Evolutionary conservation across 441 rosid genomes (phyloP), one percentile per base, ranked within the genome.

Genomic region (Jatropha podagrica): DNA sequence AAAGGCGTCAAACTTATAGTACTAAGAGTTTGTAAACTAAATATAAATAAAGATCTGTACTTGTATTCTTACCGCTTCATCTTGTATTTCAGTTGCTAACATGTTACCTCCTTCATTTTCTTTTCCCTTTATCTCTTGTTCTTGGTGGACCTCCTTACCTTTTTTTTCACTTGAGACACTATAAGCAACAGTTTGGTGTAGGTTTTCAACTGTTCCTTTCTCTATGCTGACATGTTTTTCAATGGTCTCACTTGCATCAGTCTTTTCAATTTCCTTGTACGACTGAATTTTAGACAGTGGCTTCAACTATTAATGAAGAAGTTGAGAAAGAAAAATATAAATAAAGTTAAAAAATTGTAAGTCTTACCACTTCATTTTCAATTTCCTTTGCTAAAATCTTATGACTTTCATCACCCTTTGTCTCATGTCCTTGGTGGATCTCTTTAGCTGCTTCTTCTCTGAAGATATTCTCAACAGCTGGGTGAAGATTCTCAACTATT

Each of bases 371-470:
- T 73, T 79, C 80, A 26, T 51, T 38, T 61, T 76, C 76, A 65
- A 73, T 77, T 72, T 48, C 77, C 32, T 32, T 55, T 65, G 37
- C 73, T 56, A 70, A 23, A 18, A 62, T 75, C 72, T 83, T 67
- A 56, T 85, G 60, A 66, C 51, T 60, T 76, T 82, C 82, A 74
- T 82, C 86, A 20, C n/a, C 23, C 67, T 70, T 77, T 61, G 59
- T 78, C 68, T 80, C 78, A 58, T 76, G 60, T 72, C 74, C 85
- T 66, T 78, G 66, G 37, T 49, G 42, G 20, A 69, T 76, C 74
- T 73, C 82, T 46, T 73, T 80, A 48, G 58, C 56, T n/a, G n/a
- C 66, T 56, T 79, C 82, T 85, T 81, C 79, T 8, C 42, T 20
- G 5, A 42, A 42, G 46, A 42, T 83, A 74, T 71, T 76, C 77